Evolutionary conservation across 139 green algal species (phyloP).

Genomic region (Chlorella sp.): DNA sequence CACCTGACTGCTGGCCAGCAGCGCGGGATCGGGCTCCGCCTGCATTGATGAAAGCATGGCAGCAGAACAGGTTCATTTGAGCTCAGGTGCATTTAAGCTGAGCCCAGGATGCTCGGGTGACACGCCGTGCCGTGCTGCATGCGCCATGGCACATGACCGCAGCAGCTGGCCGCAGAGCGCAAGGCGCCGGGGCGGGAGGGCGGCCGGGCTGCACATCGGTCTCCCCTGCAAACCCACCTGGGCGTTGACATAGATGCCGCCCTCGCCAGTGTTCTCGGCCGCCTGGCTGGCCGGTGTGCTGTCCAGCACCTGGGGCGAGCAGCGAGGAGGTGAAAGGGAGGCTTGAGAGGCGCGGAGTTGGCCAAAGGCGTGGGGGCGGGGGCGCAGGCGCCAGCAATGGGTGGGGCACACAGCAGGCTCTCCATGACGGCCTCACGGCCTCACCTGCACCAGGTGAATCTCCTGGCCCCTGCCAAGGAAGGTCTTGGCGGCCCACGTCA

Average conservation of each 20-base stretch:
- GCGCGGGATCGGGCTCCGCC: not conserved
- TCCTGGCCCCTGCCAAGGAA: not conserved
- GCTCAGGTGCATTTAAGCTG: not conserved
- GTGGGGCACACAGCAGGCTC: too few species aligned
- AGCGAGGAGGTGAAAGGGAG: not conserved
- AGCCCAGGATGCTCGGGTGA: too few species aligned
- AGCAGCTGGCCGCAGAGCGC: too few species aligned
- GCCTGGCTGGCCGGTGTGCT: not conserved
- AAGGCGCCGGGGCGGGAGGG: not conserved
- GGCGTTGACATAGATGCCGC: not conserved
- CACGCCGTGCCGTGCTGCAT: too few species aligned
- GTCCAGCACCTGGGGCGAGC: not conserved
- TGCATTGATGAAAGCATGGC: not conserved
- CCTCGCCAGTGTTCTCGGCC: not conserved
- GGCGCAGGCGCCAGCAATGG: not conserved
- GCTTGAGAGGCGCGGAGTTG: not conserved
- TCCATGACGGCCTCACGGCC: not conserved
- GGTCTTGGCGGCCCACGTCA: constrained; percentile 8
- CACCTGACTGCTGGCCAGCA: not conserved
- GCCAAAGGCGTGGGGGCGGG: not conserved
- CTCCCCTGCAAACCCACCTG: not conserved
- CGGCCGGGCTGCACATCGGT: not conserved
- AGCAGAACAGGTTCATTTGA: not conserved
- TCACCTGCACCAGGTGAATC: constrained; percentile 6
- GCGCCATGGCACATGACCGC: too few species aligned